Evolutionary conservation across 352 stramenopile genomes (phyloP), one percentile per base, ranked within the genome.

Genomic region (Pythium rishiriense): DNA sequence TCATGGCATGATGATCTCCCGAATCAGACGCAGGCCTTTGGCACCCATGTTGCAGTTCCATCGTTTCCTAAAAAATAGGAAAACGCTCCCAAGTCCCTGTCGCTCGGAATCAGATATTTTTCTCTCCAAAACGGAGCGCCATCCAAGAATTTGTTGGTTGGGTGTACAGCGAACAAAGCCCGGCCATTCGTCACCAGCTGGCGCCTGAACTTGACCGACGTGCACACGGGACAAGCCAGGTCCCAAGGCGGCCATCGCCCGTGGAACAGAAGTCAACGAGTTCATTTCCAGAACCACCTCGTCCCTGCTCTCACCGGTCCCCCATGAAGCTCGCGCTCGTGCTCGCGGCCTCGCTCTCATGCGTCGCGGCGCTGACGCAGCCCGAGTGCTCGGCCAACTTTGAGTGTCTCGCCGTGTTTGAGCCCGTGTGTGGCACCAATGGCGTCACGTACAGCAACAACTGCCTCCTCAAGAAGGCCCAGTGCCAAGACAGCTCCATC

Each of bases 401-500:
- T 17, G 31, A 24, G 31, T 68, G 61, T 31, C 31, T 68, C 26
- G 61, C 47, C 3, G 35, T 62, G 31, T 58, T 45, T 33, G 21
- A 55, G 48, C 78, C 79, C 6, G 74, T 90, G 11, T 90, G 81
- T 49, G 79, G 62, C 19, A 86, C 81, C 11, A 70, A 88, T 56
- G 75, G 76, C 28, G 28, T 70, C 21, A 88, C 81, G 7, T 90
- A 87, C 69, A 31, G 35, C 35, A 87, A 84, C 65, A 66, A 71
- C 54, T 88, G 81, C 60, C 43, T 64, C 29, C 78, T 90, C 33
- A 70, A 79, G n/a, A 63, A 47, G 29, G 70, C 67, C 4, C 69
- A 77, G 48, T 90, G 81, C 62, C 14, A 50, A 14, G 19, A 67
- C 62, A 62, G 62, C 52, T 37, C 52, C 42, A 29, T 62, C 41